These are phyloP conservation scores for Magnusiomyces suaveolens DNA, from an alignment of 1,139 yeast species.

Conservation along the genomic window DNA sequence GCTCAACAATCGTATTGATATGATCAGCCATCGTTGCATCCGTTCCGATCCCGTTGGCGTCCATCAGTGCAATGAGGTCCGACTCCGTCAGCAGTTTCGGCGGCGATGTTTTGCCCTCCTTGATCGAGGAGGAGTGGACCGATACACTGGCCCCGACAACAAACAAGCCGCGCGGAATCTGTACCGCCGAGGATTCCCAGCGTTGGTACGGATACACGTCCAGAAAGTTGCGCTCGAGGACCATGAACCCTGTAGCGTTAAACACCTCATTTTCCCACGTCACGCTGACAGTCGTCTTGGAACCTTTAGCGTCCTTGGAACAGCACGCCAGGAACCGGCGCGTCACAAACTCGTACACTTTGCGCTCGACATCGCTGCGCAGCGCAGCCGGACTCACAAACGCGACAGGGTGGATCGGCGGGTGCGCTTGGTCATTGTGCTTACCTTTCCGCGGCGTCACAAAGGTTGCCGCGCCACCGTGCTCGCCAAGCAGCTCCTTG, in stretches of 20 bases:
- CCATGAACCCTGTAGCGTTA: slow-evolving; percentile 60
- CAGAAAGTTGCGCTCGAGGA: slow-evolving; percentile 61
- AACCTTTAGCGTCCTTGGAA: slow-evolving; percentile 81
- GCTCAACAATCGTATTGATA: slow-evolving; percentile 61
- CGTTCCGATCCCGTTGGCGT: slow-evolving; percentile 94
- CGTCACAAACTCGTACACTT: slow-evolving; percentile 78
- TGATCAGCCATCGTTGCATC: slow-evolving; percentile 99
- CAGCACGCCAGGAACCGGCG: slow-evolving; percentile 88
- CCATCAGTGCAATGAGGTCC: slow-evolving; percentile 89
- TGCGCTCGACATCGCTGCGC: slow-evolving; percentile 44
- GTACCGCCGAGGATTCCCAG: slow-evolving; percentile 55
- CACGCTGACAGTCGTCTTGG: slow-evolving; percentile 49
- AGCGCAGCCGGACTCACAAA: slow-evolving; percentile 33
- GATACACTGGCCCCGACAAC: slow-evolving; percentile 46
- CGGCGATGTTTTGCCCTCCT: slow-evolving; percentile 67
- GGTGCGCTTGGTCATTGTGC: slow-evolving; percentile 93
- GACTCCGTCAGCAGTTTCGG: slow-evolving; percentile 85
- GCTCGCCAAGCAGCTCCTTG: slow-evolving; percentile 26
- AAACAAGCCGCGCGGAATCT: slow-evolving; percentile 54
- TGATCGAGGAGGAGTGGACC: slow-evolving; percentile 48
- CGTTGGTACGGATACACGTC: slow-evolving; percentile 70
- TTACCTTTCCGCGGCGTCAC: slow-evolving; percentile 65
- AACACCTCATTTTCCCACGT: slow-evolving; percentile 75
- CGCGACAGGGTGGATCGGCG: slow-evolving; percentile 80
- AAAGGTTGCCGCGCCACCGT: slow-evolving; percentile 27